phyloP scores from a whole-genome alignment of 306 rosid species.

The Medicago arabica region DNA sequence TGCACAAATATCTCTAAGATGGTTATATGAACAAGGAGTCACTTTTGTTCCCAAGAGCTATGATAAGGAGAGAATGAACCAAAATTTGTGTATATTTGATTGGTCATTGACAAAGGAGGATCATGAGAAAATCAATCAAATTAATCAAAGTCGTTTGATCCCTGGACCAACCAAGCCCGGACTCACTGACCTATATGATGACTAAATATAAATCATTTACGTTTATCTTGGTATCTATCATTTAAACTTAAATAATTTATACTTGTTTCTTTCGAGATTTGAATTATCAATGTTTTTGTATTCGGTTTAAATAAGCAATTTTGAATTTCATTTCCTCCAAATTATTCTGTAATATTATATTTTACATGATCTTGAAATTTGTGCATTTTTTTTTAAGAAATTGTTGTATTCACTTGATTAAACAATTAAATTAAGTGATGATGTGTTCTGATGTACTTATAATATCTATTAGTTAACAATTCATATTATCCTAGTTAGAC shows the following conservation, averaged over 20 bases:
- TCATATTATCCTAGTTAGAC: too few species aligned
- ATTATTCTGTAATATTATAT: not conserved
- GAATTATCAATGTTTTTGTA: not conserved
- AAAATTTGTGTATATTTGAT: slow-evolving; percentile 58
- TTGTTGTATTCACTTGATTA: not conserved
- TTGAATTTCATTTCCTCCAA: not conserved
- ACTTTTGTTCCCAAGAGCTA: slow-evolving; percentile 62
- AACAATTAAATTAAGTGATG: not conserved
- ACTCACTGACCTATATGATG: slow-evolving; percentile 56
- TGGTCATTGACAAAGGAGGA: slow-evolving; percentile 55
- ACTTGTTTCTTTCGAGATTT: not conserved
- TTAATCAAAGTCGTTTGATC: slow-evolving; percentile 49
- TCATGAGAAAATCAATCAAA: slow-evolving; percentile 41
- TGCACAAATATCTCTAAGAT: slow-evolving; percentile 61
- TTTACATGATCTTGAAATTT: not conserved
- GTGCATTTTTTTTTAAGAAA: not conserved
- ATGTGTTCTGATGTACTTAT: too few species aligned
- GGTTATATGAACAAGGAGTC: slow-evolving; percentile 62
- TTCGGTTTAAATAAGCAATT: not conserved
- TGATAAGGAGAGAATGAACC: slow-evolving; percentile 59
- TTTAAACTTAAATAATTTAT: not conserved
- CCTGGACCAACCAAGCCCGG: slow-evolving; percentile 64
- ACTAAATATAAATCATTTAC: slow-evolving; percentile 12
- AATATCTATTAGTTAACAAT: too few species aligned
- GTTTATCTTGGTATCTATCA: not conserved